phyloP scores from a whole-genome alignment of 441 rosid genomes.

The Brassica hybrid region DNA sequence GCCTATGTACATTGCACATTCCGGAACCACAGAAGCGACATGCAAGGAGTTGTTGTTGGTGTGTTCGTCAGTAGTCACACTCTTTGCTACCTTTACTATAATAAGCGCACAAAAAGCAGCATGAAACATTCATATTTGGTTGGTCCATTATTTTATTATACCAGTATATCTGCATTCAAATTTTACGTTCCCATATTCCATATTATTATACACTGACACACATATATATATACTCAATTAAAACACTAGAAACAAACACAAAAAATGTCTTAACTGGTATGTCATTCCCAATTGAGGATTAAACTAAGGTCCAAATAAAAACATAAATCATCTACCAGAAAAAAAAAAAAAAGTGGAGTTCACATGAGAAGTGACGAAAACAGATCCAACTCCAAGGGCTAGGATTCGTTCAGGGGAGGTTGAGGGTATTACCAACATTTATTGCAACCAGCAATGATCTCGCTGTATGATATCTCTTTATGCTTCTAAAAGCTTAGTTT shows the following conservation, averaged over 20 bases:
- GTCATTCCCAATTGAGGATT: background rate
- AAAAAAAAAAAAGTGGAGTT: background rate
- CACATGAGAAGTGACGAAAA: background rate
- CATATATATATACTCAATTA: background rate
- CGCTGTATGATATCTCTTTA: background rate
- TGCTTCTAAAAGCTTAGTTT: background rate
- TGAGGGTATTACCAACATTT: slow-evolving; percentile 12
- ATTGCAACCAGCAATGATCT: slow-evolving; percentile 29
- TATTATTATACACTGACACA: background rate
- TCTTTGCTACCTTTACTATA: background rate
- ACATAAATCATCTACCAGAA: background rate
- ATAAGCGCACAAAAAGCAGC: slow-evolving; percentile 26
- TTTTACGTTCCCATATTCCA: background rate
- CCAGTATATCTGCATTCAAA: background rate
- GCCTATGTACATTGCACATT: background rate
- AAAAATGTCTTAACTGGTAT: background rate
- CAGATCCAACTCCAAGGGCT: slow-evolving; percentile 21
- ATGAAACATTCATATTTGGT: slow-evolving; percentile 28
- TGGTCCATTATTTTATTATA: slow-evolving; percentile 2
- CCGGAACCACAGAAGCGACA: slow-evolving; percentile 20
- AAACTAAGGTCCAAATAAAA: background rate
- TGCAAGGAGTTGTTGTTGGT: slow-evolving; percentile 26
- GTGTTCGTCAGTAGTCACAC: slow-evolving; percentile 16
- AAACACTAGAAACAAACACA: background rate
- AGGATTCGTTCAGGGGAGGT: slow-evolving; percentile 6